Percentiles rank a stretch among this genome's conserved stretches.
phyloP scores from a whole-genome alignment of 2,329 filamentous ascomycete genomes.

The Hymenoscyphus scutula region DNA sequence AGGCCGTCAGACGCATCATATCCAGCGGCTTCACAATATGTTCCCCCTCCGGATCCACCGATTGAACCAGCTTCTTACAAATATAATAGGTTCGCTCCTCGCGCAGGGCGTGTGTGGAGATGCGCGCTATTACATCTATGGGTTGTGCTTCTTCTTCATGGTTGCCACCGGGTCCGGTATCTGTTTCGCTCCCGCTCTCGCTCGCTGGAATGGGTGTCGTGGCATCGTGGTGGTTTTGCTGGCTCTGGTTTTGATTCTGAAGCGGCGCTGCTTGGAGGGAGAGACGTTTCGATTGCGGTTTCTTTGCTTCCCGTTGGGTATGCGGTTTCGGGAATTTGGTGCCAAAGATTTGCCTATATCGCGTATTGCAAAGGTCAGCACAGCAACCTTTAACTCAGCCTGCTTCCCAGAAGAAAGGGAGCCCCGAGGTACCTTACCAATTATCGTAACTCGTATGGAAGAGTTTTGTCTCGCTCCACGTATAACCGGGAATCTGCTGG shows the following conservation, averaged over 20 bases:
- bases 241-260: slow-evolving; percentile 16
- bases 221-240: slow-evolving; percentile 4
- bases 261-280: slow-evolving; percentile 31
- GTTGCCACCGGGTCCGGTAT: slow-evolving; percentile 18
- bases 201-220: slow-evolving; percentile 12
- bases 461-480: slow-evolving; percentile 67
- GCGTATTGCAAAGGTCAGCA: neutral
- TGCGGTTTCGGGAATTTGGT: slow-evolving; percentile 39
- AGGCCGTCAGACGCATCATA: slow-evolving; percentile 66
- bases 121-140: slow-evolving; percentile 68
- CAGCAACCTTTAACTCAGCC: neutral
- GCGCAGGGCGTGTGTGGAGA: slow-evolving; percentile 78
- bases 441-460: slow-evolving; percentile 78
- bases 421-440: slow-evolving; percentile 52
- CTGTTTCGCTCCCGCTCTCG: slow-evolving; percentile 31
- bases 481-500: slow-evolving; percentile 69
- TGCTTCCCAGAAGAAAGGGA: neutral
- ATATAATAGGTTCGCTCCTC: slow-evolving; percentile 88
- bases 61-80: slow-evolving; percentile 67
- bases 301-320: slow-evolving; percentile 39
- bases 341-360: slow-evolving; percentile 63
- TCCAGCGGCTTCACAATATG: slow-evolving; percentile 83
- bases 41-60: slow-evolving; percentile 67
- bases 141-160: slow-evolving; percentile 9
- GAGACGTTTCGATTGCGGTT: slow-evolving; percentile 32